phyloP scores from a whole-genome alignment of 208 protist genomes.

The Leishmania aethiopica region DNA sequence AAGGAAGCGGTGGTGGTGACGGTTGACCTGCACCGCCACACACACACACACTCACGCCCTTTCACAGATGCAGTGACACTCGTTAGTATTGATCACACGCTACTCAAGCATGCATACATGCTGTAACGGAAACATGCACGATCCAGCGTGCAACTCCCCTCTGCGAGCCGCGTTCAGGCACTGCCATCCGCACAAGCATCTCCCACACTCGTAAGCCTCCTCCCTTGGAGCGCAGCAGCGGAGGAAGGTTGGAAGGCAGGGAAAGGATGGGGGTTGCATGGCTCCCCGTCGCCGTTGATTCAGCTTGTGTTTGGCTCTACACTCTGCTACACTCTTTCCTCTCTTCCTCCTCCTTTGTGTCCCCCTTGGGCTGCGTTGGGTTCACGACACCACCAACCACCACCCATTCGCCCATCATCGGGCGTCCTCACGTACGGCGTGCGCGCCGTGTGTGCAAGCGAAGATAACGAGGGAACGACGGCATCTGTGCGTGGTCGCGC shows the following conservation, averaged over 20 bases:
- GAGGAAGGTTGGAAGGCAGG: not conserved
- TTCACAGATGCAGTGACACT: not conserved
- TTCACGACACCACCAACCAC: not conserved
- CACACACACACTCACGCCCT: not conserved
- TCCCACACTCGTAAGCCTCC: not conserved
- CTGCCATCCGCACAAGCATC: not conserved
- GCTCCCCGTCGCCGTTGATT: not conserved
- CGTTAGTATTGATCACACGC: not conserved
- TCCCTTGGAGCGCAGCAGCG: not conserved
- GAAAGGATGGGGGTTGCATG: not conserved
- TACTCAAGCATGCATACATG: not conserved
- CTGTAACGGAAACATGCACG: not conserved
- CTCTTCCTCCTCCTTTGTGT: not conserved
- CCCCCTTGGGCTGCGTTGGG: too few species aligned
- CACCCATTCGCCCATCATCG: not conserved
- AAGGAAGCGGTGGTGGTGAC: not conserved
- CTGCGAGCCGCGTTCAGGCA: not conserved
- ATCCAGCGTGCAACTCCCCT: not conserved
- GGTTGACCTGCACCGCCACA: not conserved
- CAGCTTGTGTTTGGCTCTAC: not conserved
- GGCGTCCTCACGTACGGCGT: not conserved
- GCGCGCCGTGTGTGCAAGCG: not conserved
- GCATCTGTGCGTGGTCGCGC: not conserved
- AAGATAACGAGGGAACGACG: not conserved
- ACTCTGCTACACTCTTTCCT: not conserved